Evolutionary conservation across 495 filamentous ascomycete genomes (phyloP).

Genomic region (Xylaria venustula): DNA sequence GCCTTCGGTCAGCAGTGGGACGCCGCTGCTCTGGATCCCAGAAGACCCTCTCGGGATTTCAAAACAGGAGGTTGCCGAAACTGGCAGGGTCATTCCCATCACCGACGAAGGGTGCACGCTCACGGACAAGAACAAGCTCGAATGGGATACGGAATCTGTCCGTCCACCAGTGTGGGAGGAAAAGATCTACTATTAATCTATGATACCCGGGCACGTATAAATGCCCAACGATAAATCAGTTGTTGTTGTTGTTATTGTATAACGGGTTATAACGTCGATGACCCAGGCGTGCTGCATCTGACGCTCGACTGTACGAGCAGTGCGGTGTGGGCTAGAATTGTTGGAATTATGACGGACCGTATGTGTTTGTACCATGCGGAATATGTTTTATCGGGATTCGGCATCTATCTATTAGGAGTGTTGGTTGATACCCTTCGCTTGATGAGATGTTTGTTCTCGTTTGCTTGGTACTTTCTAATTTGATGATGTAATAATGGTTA

Average conservation of each 20-base stretch:
- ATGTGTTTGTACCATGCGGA: background rate
- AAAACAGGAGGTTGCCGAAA: conserved; percentile 73
- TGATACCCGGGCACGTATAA: conserved; percentile 1
- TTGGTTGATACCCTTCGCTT: conserved; percentile 9
- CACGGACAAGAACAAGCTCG: conserved; percentile 74
- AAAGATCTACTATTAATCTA: conserved; percentile 55
- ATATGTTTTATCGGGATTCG: background rate
- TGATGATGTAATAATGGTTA: too few relatives aligned
- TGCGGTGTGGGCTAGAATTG: background rate
- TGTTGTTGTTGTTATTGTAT: background rate
- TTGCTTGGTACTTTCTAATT: background rate
- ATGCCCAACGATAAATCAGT: background rate
- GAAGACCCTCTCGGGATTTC: conserved; percentile 73
- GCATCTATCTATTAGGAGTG: background rate
- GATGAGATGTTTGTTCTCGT: background rate
- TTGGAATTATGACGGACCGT: background rate
- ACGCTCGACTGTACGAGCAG: background rate
- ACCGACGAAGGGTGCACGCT: conserved; percentile 81
- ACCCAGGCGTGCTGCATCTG: background rate
- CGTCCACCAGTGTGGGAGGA: conserved; percentile 78
- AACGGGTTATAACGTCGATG: background rate
- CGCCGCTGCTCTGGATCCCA: conserved; percentile 83
- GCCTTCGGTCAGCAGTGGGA: conserved; percentile 61
- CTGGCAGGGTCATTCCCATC: conserved; percentile 68
- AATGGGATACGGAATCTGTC: conserved; percentile 70